A percentile compares a stretch with the other conserved stretches of the same genome.
Conservation (phyloP, 768 basidiomycete genomes). For the Termitomyces eurrhizus region DNA sequence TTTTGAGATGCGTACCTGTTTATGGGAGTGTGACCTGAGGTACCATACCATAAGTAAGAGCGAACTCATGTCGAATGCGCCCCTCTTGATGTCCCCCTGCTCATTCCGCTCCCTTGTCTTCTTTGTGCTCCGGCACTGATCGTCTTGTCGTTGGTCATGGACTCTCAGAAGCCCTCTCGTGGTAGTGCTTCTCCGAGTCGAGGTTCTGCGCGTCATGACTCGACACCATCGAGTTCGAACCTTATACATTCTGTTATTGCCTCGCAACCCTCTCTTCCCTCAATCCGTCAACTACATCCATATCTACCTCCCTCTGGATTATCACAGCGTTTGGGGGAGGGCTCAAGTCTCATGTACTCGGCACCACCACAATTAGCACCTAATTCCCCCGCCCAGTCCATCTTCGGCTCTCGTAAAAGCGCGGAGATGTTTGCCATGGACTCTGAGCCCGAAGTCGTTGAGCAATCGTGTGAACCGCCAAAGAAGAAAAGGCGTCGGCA, state of each 20-base stretch:
- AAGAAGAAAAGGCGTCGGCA: constrained; percentile 84
- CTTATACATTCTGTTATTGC: constrained; percentile 18
- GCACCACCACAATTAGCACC: constrained; percentile 23
- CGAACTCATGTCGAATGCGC: constrained; percentile 9
- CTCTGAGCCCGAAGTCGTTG: constrained; percentile 54
- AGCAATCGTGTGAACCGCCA: constrained; percentile 51
- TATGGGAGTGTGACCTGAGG: constrained; percentile 20
- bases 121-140: constrained; percentile 7
- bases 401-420: constrained; percentile 24
- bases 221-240: constrained; percentile 21
- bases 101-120: constrained; percentile 7
- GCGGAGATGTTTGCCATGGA: constrained; percentile 37
- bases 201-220: constrained; percentile 18
- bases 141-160: constrained; percentile 8
- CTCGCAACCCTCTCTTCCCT: constrained; percentile 46
- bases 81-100: constrained; percentile 15
- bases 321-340: constrained; percentile 22
- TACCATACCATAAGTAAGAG: constrained; percentile 34
- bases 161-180: constrained; percentile 11
- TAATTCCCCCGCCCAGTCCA: constrained; percentile 21
- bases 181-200: constrained; percentile 18
- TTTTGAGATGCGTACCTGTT: constrained; percentile 35
- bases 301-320: constrained; percentile 55
- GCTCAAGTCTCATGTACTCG: constrained; percentile 18
- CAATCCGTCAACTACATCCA: constrained; percentile 67